Evolutionary conservation across 257 asterid species (phyloP).

Genomic region (Oldenlandia corymbosa): DNA sequence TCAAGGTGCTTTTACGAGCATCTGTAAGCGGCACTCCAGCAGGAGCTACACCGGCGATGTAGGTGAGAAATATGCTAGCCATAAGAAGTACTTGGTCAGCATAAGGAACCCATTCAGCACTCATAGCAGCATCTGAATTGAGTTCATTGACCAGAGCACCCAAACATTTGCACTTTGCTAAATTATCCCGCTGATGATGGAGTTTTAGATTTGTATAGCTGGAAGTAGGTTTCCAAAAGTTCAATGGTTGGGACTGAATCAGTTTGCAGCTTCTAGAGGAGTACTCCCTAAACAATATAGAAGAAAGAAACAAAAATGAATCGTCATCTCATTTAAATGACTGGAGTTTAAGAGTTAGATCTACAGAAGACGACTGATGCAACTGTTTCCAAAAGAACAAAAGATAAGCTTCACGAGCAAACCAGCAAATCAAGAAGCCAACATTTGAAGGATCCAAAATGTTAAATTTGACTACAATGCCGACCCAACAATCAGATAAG

Average conservation of each 20-base stretch:
- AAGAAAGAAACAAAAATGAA: neutral
- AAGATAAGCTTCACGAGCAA: neutral
- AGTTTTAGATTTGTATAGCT: constrained; percentile 21
- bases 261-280: constrained; percentile 23
- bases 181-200: constrained; percentile 24
- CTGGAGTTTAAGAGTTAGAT: neutral
- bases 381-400: neutral
- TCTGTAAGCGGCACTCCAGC: constrained; percentile 28
- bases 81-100: constrained; percentile 69
- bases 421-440: too few relatives aligned
- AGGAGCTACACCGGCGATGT: constrained; percentile 67
- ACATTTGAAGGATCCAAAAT: too few relatives aligned
- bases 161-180: constrained; percentile 40
- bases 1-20: constrained; percentile 28
- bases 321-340: neutral
- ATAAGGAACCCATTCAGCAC: constrained; percentile 58
- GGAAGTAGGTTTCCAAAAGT: constrained; percentile 27
- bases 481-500: neutral
- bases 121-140: constrained; percentile 31
- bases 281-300: constrained; percentile 37
- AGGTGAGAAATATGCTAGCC: constrained; percentile 64
- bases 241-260: constrained; percentile 22
- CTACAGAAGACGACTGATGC: neutral
- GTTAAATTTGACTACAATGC: too few relatives aligned
- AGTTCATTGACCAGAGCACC: constrained; percentile 36